These are phyloP conservation scores for Lantana camara DNA, from an alignment of 257 asterid species.

Conservation along the genomic window DNA sequence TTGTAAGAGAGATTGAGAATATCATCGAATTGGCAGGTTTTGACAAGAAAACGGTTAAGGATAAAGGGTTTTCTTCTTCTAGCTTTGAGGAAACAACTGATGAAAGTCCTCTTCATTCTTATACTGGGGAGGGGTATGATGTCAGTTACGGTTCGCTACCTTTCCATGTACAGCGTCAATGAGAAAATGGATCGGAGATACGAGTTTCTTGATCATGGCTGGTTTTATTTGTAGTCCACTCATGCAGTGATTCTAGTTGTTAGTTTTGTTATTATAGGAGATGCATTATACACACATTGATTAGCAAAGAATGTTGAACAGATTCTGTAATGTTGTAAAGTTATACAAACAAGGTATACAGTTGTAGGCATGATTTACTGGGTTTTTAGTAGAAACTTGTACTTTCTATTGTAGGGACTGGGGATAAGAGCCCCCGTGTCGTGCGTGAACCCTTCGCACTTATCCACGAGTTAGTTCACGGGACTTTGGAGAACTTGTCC, in stretches of 20 bases:
- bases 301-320: background rate
- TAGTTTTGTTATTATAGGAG: constrained; percentile 7
- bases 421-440: no score
- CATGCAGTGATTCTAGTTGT: background rate
- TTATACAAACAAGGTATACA: background rate
- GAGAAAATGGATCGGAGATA: background rate
- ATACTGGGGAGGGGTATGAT: constrained; percentile 47
- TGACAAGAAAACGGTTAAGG: constrained; percentile 31
- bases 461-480: no score
- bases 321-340: background rate
- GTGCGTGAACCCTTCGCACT: no score
- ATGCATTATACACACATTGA: background rate
- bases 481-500: no score
- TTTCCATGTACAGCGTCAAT: constrained; percentile 35
- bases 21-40: constrained; percentile 47
- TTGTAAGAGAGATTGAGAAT: constrained; percentile 74
- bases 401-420: no score
- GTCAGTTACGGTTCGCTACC: constrained; percentile 59
- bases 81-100: constrained; percentile 47
- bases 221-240: background rate
- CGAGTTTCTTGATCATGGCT: background rate
- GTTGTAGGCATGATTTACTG: no score
- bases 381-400: no score
- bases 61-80: constrained; percentile 31
- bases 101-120: constrained; percentile 48